Evolutionary conservation across 2,329 filamentous ascomycete genomes (phyloP).

Genomic region (Scytalidium sp.): DNA sequence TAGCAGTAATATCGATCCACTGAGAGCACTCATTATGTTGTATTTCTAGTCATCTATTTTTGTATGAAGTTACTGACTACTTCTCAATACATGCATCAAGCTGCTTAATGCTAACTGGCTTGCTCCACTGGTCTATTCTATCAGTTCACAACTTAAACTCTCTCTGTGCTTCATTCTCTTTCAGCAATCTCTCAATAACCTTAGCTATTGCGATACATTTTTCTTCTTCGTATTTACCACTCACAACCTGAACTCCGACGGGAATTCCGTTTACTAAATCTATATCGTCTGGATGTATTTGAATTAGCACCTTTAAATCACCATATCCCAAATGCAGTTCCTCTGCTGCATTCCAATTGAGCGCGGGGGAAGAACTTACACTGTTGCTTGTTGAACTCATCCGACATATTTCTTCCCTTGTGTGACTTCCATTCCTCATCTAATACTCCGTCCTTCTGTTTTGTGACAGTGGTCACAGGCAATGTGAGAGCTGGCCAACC

Average conservation of each 20-base stretch:
- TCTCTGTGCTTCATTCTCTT: slow-evolving; percentile 10
- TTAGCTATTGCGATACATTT: slow-evolving; percentile 17
- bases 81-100: too few species aligned
- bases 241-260: slow-evolving; percentile 17
- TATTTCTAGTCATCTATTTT: too few species aligned
- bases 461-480: slow-evolving; percentile 38
- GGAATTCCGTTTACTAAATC: slow-evolving; percentile 16
- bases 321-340: too few species aligned
- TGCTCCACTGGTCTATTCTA: too few species aligned
- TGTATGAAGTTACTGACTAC: too few species aligned
- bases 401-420: slow-evolving; percentile 1
- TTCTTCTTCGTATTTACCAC: slow-evolving; percentile 17
- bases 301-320: not conserved
- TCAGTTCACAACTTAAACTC: not conserved
- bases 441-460: not conserved
- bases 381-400: slow-evolving; percentile 4
- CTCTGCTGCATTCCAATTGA: not conserved
- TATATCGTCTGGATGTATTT: slow-evolving; percentile 9
- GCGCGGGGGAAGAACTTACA: not conserved
- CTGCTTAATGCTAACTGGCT: too few species aligned
- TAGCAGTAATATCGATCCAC: too few species aligned
- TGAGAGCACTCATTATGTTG: too few species aligned
- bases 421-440: slow-evolving; percentile 2
- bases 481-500: slow-evolving; percentile 61
- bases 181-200: slow-evolving; percentile 7